Conservation (phyloP, 306 rosid species). For the Abrus precatorius region DNA sequence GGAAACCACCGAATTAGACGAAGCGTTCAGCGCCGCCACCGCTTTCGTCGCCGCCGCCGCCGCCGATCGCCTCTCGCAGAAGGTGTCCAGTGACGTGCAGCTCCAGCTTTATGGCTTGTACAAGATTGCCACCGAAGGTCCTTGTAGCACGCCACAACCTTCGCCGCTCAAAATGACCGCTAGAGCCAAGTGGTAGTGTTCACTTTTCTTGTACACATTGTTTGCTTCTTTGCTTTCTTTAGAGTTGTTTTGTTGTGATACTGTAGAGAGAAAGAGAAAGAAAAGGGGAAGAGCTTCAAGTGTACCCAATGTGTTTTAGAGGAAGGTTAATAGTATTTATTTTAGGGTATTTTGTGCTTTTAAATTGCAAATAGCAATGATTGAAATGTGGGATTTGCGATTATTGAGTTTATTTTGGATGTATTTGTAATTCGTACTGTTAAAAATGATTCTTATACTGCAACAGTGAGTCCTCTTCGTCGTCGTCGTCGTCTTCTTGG, state of each 20-base stretch:
- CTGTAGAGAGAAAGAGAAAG: not conserved
- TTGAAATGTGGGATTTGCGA: not conserved
- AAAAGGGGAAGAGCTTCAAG: not conserved
- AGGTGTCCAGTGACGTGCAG: constrained; percentile 78
- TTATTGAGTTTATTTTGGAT: constrained; percentile 37
- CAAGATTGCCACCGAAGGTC: constrained; percentile 98
- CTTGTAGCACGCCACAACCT: constrained; percentile 88
- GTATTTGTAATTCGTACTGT: constrained; percentile 20
- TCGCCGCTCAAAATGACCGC: constrained; percentile 93
- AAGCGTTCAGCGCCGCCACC: constrained; percentile 89
- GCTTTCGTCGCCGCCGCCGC: constrained; percentile 92
- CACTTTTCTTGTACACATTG: constrained; percentile 2
- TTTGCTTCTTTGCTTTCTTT: constrained; percentile 9
- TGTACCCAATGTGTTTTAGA: not conserved
- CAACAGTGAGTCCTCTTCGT: not conserved
- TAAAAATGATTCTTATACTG: not conserved
- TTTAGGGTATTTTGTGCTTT: constrained; percentile 38
- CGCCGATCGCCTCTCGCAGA: constrained; percentile 87
- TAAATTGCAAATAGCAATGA: not conserved
- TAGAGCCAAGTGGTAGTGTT: constrained; percentile 90
- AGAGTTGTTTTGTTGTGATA: not conserved
- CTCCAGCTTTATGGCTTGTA: constrained; percentile 88
- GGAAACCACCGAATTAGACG: constrained; percentile 91
- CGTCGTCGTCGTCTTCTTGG: not conserved
- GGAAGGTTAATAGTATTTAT: not conserved